Conservation (phyloP, 2,329 filamentous ascomycete species). For the Alternaria sp. region DNA sequence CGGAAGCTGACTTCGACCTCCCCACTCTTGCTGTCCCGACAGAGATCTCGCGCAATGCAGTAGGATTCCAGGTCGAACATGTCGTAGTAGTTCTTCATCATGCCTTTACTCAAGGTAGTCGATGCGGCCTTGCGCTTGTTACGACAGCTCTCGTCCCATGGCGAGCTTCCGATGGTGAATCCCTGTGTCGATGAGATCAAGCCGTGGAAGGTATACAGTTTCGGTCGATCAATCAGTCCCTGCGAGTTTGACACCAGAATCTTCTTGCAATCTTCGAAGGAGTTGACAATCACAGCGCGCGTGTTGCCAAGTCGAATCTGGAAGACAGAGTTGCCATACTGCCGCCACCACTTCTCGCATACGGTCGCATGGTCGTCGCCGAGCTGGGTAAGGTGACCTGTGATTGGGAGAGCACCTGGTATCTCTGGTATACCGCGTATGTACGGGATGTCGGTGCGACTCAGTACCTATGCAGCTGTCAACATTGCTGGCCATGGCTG, state of each 20-base stretch:
- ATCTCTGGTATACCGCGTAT: conserved; percentile 60
- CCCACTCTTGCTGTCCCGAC: conserved; percentile 53
- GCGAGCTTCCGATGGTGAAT: conserved; percentile 62
- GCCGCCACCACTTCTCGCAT: conserved; percentile 59
- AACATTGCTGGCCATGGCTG: not conserved
- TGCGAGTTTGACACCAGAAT: conserved; percentile 59
- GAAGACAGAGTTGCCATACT: conserved; percentile 57
- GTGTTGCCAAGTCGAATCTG: conserved; percentile 63
- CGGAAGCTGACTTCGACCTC: conserved; percentile 55
- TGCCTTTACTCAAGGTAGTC: conserved; percentile 54
- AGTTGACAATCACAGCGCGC: conserved; percentile 60
- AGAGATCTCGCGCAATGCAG: conserved; percentile 58
- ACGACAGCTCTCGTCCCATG: conserved; percentile 62
- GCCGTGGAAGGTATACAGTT: conserved; percentile 62
- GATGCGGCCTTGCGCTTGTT: conserved; percentile 61
- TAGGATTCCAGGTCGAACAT: conserved; percentile 63
- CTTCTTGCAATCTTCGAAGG: conserved; percentile 59
- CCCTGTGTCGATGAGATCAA: conserved; percentile 58
- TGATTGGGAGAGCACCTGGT: conserved; percentile 58
- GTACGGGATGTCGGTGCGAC: conserved; percentile 56
- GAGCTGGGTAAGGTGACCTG: conserved; percentile 59
- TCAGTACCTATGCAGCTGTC: conserved; percentile 22
- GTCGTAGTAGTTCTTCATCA: conserved; percentile 57
- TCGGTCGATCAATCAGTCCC: conserved; percentile 59
- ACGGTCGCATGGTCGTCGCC: conserved; percentile 62